Conservation (phyloP, 345 rosid genomes). For the Limnanthes douglasii region DNA sequence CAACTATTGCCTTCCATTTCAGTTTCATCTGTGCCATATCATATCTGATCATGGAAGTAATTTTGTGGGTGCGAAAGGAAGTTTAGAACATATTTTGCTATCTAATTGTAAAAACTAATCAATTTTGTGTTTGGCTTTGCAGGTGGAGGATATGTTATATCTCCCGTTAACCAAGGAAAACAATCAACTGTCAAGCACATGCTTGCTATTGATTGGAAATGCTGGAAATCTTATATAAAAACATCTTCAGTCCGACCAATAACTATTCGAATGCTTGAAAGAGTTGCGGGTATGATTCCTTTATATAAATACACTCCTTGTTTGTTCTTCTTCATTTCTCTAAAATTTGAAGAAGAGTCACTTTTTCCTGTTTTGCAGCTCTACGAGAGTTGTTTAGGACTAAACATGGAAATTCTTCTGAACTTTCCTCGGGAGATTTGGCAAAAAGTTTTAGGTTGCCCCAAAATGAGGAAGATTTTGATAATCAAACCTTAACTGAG, state of each 20-base stretch:
- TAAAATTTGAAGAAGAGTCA: too few relatives aligned
- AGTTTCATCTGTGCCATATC: too few relatives aligned
- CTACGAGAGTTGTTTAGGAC: constrained; percentile 68
- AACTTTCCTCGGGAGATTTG: constrained; percentile 60
- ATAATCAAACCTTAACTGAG: constrained; percentile 15
- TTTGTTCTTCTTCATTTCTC: too few relatives aligned
- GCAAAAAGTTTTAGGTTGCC: constrained; percentile 22
- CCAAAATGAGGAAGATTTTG: constrained; percentile 22
- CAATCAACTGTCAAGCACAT: constrained; percentile 85
- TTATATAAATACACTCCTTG: constrained; percentile 4
- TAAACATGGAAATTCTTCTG: constrained; percentile 40
- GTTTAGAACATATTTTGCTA: too few relatives aligned
- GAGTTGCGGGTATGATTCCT: constrained; percentile 59
- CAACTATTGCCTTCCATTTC: too few relatives aligned
- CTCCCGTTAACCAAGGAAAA: constrained; percentile 61
- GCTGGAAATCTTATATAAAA: constrained; percentile 69
- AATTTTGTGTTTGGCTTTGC: constrained; percentile 13
- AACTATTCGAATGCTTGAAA: constrained; percentile 78
- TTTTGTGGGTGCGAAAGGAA: too few relatives aligned
- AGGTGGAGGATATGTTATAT: constrained; percentile 94
- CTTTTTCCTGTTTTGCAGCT: constrained; percentile 38
- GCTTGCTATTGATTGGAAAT: constrained; percentile 97
- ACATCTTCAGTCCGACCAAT: constrained; percentile 58
- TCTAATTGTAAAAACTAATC: constrained; percentile 3
- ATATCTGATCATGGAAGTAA: too few relatives aligned